These are phyloP conservation scores for Aspergillus fischeri DNA, from an alignment of 2,329 filamentous ascomycete species.

Conservation along the genomic window DNA sequence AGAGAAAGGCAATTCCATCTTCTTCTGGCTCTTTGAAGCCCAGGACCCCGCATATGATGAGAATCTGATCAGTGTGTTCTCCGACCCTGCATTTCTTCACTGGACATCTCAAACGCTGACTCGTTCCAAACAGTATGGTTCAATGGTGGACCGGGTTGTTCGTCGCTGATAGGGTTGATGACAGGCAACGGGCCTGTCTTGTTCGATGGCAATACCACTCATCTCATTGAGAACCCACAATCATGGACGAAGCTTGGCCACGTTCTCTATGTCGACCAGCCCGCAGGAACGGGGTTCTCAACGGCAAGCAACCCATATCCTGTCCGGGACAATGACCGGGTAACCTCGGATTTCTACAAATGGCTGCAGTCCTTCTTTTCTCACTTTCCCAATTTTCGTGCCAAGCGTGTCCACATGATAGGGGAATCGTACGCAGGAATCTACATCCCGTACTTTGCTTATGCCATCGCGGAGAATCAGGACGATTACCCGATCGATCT, in stretches of 20 bases:
- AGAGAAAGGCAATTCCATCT: conserved; percentile 27
- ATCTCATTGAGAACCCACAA: conserved; percentile 20
- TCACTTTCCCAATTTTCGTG: conserved; percentile 28
- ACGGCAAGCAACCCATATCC: conserved; percentile 28
- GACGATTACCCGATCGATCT: conserved; percentile 26
- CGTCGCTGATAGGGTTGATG: conserved; percentile 28
- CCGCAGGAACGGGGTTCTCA: conserved; percentile 34
- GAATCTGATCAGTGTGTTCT: conserved; percentile 30
- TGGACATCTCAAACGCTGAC: background rate
- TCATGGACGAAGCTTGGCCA: conserved; percentile 32
- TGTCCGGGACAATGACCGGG: conserved; percentile 21
- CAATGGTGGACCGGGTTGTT: conserved; percentile 35
- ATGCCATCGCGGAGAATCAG: conserved; percentile 26
- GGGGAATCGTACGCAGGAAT: conserved; percentile 38
- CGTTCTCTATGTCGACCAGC: conserved; percentile 36
- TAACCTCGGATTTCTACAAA: conserved; percentile 27
- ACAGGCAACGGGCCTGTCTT: conserved; percentile 12
- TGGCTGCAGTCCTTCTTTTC: conserved; percentile 31
- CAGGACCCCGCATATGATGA: conserved; percentile 28
- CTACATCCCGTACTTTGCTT: conserved; percentile 36
- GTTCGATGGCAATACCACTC: conserved; percentile 18
- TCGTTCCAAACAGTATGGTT: conserved; percentile 30
- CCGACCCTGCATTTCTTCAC: background rate
- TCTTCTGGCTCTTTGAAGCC: conserved; percentile 36
- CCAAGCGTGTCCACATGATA: conserved; percentile 32